phyloP scores from a whole-genome alignment of 768 basidiomycete species.

The Serendipita sp. region DNA sequence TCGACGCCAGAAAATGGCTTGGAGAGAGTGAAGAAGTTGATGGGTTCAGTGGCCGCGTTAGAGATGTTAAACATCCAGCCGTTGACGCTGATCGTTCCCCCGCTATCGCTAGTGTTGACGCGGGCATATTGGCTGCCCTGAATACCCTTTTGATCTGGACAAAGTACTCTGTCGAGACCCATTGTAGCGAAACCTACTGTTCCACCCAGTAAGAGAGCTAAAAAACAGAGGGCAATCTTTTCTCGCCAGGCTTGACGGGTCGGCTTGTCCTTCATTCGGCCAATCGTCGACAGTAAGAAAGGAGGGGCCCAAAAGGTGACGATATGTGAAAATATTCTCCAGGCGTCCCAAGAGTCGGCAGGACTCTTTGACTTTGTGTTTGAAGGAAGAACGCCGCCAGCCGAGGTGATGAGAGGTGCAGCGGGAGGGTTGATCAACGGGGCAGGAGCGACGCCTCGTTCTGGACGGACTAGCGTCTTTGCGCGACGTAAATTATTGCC shows the following conservation, averaged over 20 bases:
- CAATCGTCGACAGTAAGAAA: conserved; percentile 52
- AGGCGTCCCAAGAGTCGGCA: conserved; percentile 32
- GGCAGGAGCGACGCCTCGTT: conserved; percentile 82
- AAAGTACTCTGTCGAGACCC: conserved; percentile 83
- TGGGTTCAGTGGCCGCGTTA: conserved; percentile 28
- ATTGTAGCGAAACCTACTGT: conserved; percentile 84
- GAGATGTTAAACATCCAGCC: conserved; percentile 68
- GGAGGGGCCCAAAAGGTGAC: conserved; percentile 87
- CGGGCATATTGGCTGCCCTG: conserved; percentile 24
- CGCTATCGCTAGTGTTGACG: conserved; percentile 33
- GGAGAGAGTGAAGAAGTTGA: conserved; percentile 45
- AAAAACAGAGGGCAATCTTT: conserved; percentile 84
- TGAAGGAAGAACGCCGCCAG: conserved; percentile 16
- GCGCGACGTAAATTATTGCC: conserved; percentile 57
- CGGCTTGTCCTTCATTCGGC: conserved; percentile 65
- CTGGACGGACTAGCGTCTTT: conserved; percentile 93
- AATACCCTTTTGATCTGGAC: conserved; percentile 41
- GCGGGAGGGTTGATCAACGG: conserved; percentile 81
- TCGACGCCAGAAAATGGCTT: conserved; percentile 52
- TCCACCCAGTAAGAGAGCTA: conserved; percentile 63
- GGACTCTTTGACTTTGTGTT: conserved; percentile 17
- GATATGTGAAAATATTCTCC: conserved; percentile 65
- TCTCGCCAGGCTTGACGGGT: conserved; percentile 91
- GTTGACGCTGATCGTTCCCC: conserved; percentile 56
- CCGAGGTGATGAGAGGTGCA: conserved; percentile 24